Evolutionary conservation across 495 filamentous ascomycete genomes (phyloP).

Genomic region (Trichoderma reesei): DNA sequence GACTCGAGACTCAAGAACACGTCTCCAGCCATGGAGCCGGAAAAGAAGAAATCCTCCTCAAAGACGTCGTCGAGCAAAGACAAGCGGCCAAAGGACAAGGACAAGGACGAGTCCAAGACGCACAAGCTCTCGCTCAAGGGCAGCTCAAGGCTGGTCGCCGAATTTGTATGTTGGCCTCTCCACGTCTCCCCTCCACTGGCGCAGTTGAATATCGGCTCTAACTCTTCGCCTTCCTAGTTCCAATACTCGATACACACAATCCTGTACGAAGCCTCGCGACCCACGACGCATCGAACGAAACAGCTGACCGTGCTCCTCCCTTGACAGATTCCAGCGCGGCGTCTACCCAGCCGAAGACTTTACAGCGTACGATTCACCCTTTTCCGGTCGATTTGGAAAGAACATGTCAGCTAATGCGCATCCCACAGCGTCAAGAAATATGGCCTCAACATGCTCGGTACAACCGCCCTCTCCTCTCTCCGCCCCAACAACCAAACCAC

Average conservation of each 20-base stretch:
- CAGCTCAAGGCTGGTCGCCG: slow-evolving; percentile 82
- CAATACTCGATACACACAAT: slow-evolving; percentile 97
- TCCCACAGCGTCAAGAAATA: slow-evolving; percentile 82
- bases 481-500: neutral
- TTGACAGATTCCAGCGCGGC: slow-evolving; percentile 75
- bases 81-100: slow-evolving; percentile 41
- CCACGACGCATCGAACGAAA: neutral
- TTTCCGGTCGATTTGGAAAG: slow-evolving; percentile 7
- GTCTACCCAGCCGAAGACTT: slow-evolving; percentile 99
- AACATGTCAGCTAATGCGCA: neutral
- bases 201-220: neutral
- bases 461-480: slow-evolving; percentile 14
- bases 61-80: neutral
- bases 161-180: slow-evolving; percentile 61
- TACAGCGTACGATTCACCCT: slow-evolving; percentile 55
- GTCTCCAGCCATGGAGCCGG: neutral
- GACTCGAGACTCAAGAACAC: neutral
- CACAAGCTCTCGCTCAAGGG: slow-evolving; percentile 93
- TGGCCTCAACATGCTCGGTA: slow-evolving; percentile 93
- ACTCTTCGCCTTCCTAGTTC: slow-evolving; percentile 46
- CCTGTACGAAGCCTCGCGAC: slow-evolving; percentile 43
- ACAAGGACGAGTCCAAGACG: slow-evolving; percentile 86
- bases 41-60: neutral
- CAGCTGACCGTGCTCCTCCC: slow-evolving; percentile 7
- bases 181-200: neutral